phyloP scores from a whole-genome alignment of 2,329 filamentous ascomycete genomes.

The Fusarium poae region DNA sequence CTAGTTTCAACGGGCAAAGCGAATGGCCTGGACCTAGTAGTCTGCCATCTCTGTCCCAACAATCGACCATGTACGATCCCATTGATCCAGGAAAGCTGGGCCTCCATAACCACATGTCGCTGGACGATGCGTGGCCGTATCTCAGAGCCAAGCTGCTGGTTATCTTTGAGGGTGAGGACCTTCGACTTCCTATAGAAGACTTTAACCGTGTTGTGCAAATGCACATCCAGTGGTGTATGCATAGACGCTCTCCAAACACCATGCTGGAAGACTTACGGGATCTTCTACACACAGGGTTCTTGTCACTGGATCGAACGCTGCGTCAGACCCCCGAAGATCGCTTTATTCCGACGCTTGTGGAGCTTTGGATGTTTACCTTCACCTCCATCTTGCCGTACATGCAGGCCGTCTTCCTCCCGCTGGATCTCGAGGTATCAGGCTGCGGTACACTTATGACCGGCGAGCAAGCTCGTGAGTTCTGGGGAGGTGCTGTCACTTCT shows the following conservation, averaged over 20 bases:
- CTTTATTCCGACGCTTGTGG: constrained; percentile 89
- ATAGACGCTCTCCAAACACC: constrained; percentile 76
- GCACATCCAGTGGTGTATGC: constrained; percentile 82
- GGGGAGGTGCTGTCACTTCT: constrained; percentile 75
- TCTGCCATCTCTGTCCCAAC: constrained; percentile 60
- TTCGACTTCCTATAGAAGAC: constrained; percentile 84
- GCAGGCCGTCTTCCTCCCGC: constrained; percentile 91
- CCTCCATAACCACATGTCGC: constrained; percentile 76
- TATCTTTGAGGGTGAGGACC: constrained; percentile 84
- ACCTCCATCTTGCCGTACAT: constrained; percentile 92
- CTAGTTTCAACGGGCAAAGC: constrained; percentile 55
- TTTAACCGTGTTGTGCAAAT: constrained; percentile 84
- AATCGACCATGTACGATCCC: constrained; percentile 64
- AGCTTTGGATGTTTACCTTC: constrained; percentile 95
- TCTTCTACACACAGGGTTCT: constrained; percentile 83
- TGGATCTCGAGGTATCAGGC: constrained; percentile 94
- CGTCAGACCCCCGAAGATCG: constrained; percentile 84
- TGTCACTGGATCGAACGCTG: constrained; percentile 85
- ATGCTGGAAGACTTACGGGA: constrained; percentile 83
- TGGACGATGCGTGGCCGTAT: constrained; percentile 86
- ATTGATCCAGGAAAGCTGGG: constrained; percentile 67
- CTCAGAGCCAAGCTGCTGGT: constrained; percentile 80
- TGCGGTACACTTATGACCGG: constrained; percentile 81
- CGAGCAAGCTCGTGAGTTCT: constrained; percentile 89
- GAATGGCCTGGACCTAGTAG: constrained; percentile 69